A percentile compares a stretch with the other conserved stretches of the same genome.
phyloP scores from a whole-genome alignment of 192 early-diverging fungal species.

The Mortierella hygrophila region DNA sequence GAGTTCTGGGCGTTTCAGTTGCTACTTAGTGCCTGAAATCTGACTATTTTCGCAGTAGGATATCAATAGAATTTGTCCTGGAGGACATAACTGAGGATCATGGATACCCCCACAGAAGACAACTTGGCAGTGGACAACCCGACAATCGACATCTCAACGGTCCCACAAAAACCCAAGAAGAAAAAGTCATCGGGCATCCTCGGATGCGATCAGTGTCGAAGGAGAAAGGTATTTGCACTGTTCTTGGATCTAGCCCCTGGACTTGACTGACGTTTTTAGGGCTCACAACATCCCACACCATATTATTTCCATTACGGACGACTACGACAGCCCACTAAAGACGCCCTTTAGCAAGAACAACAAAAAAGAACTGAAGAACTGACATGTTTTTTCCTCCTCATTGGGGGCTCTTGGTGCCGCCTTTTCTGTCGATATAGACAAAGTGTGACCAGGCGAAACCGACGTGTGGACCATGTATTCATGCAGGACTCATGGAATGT shows the following conservation, averaged over 20 bases:
- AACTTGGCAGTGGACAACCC: neutral
- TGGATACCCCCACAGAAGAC: neutral
- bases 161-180: constrained; percentile 39
- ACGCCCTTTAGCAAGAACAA: neutral
- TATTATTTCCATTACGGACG: neutral
- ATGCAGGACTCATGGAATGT: constrained; percentile 52
- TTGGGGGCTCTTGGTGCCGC: neutral
- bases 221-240: constrained; percentile 36
- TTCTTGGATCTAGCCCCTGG: neutral
- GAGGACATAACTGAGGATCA: neutral
- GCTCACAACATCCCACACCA: neutral
- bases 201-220: constrained; percentile 50
- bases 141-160: neutral
- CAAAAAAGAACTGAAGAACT: neutral
- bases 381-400: neutral
- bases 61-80: neutral
- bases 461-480: constrained; percentile 43
- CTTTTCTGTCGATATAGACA: constrained; percentile 14
- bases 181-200: constrained; percentile 29
- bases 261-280: neutral
- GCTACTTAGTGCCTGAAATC: neutral
- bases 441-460: constrained; percentile 51
- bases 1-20: neutral
- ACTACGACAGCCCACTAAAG: neutral
- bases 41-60: neutral